A percentile compares a stretch with the other conserved stretches of the same genome.
phyloP scores from a whole-genome alignment of 495 filamentous ascomycete species.

The Podospora pseudoanserina region DNA sequence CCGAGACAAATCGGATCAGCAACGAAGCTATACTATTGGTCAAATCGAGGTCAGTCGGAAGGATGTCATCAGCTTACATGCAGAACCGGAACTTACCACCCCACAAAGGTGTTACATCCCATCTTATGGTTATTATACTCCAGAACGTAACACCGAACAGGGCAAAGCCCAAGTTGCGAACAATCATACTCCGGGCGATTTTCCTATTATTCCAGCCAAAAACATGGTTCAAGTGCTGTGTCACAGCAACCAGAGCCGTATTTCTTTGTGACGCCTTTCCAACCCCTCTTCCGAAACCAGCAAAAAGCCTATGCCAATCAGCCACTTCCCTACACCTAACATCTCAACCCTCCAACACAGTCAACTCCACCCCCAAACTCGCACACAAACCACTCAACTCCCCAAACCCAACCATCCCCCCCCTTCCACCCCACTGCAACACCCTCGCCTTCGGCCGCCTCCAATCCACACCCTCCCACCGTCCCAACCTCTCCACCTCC shows the following conservation, averaged over 20 bases:
- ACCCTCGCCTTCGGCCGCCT: conserved; percentile 22
- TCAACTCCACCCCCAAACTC: conserved; percentile 22
- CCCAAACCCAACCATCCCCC: conserved; percentile 22
- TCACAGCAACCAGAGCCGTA: background rate
- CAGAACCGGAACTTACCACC: no score
- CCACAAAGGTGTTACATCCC: no score
- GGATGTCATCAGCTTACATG: background rate
- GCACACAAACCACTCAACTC: conserved; percentile 18
- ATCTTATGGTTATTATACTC: no score
- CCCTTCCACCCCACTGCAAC: conserved; percentile 30
- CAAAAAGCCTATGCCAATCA: no score
- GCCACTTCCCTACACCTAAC: background rate
- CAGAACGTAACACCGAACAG: no score
- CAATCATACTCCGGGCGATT: no score
- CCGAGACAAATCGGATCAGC: background rate
- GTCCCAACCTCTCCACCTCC: conserved; percentile 20
- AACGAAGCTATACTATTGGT: background rate
- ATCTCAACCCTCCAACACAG: conserved; percentile 22
- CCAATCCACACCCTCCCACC: conserved; percentile 25
- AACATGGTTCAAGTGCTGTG: no score
- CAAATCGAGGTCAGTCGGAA: background rate
- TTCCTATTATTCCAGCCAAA: no score
- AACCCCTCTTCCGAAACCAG: no score
- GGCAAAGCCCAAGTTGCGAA: no score
- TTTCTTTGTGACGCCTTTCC: background rate